These are phyloP conservation scores for Cryphonectria japonica DNA, from an alignment of 2,329 filamentous ascomycete genomes.

Conservation along the genomic window DNA sequence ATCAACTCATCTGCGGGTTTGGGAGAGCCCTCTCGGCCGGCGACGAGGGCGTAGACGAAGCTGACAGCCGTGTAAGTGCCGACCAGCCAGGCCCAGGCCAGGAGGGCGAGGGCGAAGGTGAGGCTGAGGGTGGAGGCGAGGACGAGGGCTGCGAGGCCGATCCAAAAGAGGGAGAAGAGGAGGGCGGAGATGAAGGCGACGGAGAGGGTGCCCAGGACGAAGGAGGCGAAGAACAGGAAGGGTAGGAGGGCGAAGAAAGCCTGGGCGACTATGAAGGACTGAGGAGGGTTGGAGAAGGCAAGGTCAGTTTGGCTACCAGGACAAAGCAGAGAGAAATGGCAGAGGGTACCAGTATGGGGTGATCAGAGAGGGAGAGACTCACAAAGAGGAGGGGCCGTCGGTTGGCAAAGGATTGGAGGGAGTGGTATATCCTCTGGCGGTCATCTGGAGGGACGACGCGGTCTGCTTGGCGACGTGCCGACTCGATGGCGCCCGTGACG, in stretches of 20 bases:
- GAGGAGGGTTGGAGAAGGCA: conserved; percentile 7
- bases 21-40: conserved; percentile 31
- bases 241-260: conserved; percentile 68
- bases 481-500: conserved; percentile 43
- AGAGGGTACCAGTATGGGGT: neutral
- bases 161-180: conserved; percentile 69
- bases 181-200: conserved; percentile 66
- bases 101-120: conserved; percentile 63
- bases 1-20: conserved; percentile 1
- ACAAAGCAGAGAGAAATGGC: neutral
- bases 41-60: conserved; percentile 48
- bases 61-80: conserved; percentile 58
- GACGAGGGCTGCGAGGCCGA: conserved; percentile 67
- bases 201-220: conserved; percentile 64
- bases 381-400: conserved; percentile 73
- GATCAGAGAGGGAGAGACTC: conserved; percentile 36
- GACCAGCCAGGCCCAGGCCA: conserved; percentile 70
- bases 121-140: conserved; percentile 71
- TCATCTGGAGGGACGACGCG: conserved; percentile 62
- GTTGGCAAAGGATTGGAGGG: conserved; percentile 58
- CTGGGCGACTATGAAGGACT: conserved; percentile 73
- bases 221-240: conserved; percentile 68
- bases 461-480: conserved; percentile 50
- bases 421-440: conserved; percentile 60
- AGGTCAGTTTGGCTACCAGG: neutral